Conservation (phyloP, 768 basidiomycete genomes). For the Mycena kentingensis region DNA sequence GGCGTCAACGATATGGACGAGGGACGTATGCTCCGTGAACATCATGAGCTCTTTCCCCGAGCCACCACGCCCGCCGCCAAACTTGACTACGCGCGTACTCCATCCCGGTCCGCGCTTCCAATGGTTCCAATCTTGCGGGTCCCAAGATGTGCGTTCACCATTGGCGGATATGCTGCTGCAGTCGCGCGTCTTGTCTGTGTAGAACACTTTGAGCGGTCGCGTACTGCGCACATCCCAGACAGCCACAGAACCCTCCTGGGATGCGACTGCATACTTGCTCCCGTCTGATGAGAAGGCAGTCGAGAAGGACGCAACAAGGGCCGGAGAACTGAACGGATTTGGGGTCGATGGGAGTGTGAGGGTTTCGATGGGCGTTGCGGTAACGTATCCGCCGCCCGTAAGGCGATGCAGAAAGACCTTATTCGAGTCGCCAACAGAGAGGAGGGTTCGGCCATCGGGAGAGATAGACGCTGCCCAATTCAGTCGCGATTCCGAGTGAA, state of each 20-base stretch:
- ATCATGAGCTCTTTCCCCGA: slow-evolving; percentile 76
- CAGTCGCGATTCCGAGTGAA: slow-evolving; percentile 9
- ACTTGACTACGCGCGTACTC: slow-evolving; percentile 87
- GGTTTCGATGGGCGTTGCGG: slow-evolving; percentile 68
- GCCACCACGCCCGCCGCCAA: slow-evolving; percentile 67
- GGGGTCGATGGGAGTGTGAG: slow-evolving; percentile 62
- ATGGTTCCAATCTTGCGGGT: slow-evolving; percentile 69
- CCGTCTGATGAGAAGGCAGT: slow-evolving; percentile 79
- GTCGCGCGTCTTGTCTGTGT: slow-evolving; percentile 53
- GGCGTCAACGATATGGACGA: slow-evolving; percentile 85
- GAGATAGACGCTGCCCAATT: slow-evolving; percentile 78
- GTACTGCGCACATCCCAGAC: slow-evolving; percentile 83
- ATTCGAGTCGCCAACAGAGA: slow-evolving; percentile 89
- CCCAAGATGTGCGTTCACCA: slow-evolving; percentile 56
- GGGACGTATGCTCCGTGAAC: slow-evolving; percentile 89
- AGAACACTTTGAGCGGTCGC: slow-evolving; percentile 67
- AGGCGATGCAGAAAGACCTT: slow-evolving; percentile 83
- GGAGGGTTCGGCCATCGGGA: slow-evolving; percentile 81
- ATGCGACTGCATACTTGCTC: slow-evolving; percentile 78
- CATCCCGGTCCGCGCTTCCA: slow-evolving; percentile 70
- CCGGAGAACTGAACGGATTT: slow-evolving; percentile 39
- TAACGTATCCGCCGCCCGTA: slow-evolving; percentile 59
- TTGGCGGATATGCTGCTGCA: slow-evolving; percentile 43
- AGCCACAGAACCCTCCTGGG: slow-evolving; percentile 77
- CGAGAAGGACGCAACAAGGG: slow-evolving; percentile 73